A percentile compares a stretch with the other conserved stretches of the same genome.
These are phyloP conservation scores for Laguncularia racemosa DNA, from an alignment of 345 rosid species.

Conservation along the genomic window DNA sequence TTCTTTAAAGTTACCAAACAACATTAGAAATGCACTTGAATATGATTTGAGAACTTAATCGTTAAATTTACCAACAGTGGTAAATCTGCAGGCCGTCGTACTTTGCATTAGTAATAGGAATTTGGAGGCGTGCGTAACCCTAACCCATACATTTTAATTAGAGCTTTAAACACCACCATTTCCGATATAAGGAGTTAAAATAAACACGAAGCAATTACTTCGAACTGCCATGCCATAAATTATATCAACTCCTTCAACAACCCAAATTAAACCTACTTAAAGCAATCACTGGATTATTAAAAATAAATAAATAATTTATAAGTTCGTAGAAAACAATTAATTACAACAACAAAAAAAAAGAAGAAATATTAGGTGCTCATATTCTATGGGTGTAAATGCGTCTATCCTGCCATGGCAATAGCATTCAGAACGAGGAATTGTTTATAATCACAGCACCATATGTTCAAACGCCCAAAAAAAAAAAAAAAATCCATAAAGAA, in stretches of 20 bases:
- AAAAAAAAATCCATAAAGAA: too few relatives aligned
- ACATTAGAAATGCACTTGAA: too few relatives aligned
- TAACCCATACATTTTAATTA: constrained; percentile 6
- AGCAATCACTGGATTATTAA: neutral
- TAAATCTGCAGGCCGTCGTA: too few relatives aligned
- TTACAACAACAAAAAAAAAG: neutral
- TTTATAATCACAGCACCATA: constrained; percentile 18
- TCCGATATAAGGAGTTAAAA: constrained; percentile 13
- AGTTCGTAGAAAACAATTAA: neutral
- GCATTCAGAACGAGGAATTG: constrained; percentile 29
- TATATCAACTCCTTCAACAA: constrained; percentile 7
- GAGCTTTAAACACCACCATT: constrained; percentile 38
- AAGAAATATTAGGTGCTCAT: constrained; percentile 23
- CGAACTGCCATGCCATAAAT: constrained; percentile 11
- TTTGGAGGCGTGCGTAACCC: constrained; percentile 34
- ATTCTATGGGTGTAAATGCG: constrained; percentile 41
- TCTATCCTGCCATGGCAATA: constrained; percentile 18
- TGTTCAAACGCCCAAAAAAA: too few relatives aligned
- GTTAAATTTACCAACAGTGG: too few relatives aligned
- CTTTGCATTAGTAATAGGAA: neutral
- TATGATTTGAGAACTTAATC: too few relatives aligned
- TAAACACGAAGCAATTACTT: constrained; percentile 11
- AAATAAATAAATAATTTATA: neutral
- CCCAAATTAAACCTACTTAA: neutral
- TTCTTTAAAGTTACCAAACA: too few relatives aligned